Percentiles rank a stretch among this genome's conserved stretches.
phyloP scores from a whole-genome alignment of 768 basidiomycete species.

The Rossbeevera mucosa region DNA sequence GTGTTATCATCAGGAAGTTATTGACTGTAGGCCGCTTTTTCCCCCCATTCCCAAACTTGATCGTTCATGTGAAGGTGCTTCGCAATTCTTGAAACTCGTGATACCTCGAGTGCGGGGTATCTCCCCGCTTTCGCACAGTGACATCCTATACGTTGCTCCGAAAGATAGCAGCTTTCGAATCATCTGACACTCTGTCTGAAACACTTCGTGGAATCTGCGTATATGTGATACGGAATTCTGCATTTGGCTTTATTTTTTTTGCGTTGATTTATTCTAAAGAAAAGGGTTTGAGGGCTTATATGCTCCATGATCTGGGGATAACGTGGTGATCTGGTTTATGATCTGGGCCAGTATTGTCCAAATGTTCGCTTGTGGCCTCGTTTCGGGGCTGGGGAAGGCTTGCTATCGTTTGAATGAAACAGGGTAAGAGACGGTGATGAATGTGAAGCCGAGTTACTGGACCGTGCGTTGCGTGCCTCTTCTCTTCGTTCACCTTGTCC shows the following conservation, averaged over 20 bases:
- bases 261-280: neutral
- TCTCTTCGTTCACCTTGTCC: no score
- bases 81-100: neutral
- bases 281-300: neutral
- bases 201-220: neutral
- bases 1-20: neutral
- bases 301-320: no score
- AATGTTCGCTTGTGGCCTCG: neutral
- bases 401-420: neutral
- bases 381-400: neutral
- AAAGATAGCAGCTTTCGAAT: slow-evolving; percentile 3
- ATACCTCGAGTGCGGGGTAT: neutral
- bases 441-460: neutral
- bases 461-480: neutral
- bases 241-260: neutral
- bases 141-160: neutral
- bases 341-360: neutral
- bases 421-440: no score
- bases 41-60: neutral
- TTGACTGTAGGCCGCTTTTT: neutral
- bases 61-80: slow-evolving; percentile 4
- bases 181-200: slow-evolving; percentile 12
- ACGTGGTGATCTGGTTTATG: neutral
- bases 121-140: neutral
- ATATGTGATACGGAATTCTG: neutral